phyloP scores from a whole-genome alignment of 2,329 filamentous ascomycete genomes.

The Lecanicillium sp. region DNA sequence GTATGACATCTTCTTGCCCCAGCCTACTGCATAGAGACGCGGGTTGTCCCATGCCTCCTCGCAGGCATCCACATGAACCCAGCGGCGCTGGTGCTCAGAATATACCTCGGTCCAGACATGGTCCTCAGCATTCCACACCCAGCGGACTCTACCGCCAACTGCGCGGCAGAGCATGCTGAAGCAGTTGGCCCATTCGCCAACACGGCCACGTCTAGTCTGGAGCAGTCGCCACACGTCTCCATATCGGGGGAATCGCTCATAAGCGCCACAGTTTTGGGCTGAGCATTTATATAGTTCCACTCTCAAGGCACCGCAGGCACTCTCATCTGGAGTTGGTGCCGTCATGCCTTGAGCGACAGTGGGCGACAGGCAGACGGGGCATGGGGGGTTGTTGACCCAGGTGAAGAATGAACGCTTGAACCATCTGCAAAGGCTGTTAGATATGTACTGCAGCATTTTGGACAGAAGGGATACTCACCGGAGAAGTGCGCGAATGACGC shows the following conservation, averaged over 20 bases:
- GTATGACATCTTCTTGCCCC: conserved; percentile 95
- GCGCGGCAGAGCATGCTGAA: conserved; percentile 98
- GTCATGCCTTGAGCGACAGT: conserved; percentile 80
- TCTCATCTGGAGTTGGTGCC: conserved; percentile 79
- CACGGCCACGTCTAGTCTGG: conserved; percentile 76
- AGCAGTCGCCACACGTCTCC: conserved; percentile 91
- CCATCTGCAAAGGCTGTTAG: conserved; percentile 46
- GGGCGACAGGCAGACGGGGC: conserved; percentile 71
- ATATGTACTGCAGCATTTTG: neutral
- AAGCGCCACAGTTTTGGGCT: conserved; percentile 62
- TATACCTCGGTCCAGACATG: conserved; percentile 98
- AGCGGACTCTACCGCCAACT: conserved; percentile 81
- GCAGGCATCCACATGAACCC: conserved; percentile 94
- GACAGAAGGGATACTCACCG: conserved; percentile 46
- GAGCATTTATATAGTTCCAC: conserved; percentile 91
- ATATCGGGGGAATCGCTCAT: conserved; percentile 88
- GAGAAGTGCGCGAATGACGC: conserved; percentile 80
- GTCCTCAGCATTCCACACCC: conserved; percentile 98
- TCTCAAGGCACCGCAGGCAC: conserved; percentile 74
- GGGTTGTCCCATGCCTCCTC: conserved; percentile 96
- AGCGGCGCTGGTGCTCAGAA: conserved; percentile 84
- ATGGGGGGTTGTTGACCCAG: conserved; percentile 93
- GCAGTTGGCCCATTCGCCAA: conserved; percentile 96
- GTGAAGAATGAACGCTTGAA: conserved; percentile 93
- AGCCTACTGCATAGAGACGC: conserved; percentile 84